Base-by-base conservation (phyloP, 2,329 filamentous ascomycete genomes). In the Fusarium fujikuroi region DNA sequence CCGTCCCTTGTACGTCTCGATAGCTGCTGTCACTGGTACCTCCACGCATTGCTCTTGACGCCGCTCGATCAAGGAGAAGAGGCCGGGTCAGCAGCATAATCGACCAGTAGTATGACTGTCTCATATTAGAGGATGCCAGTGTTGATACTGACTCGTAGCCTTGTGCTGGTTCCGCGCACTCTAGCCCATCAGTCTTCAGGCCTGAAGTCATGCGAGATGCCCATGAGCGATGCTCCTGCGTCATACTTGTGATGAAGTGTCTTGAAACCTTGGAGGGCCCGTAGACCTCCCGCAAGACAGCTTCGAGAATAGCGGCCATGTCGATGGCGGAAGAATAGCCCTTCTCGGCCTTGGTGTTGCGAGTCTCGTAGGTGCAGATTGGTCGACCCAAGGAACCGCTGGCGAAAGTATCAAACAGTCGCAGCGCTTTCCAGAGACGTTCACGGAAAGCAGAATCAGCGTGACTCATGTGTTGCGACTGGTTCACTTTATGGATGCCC, bases 211-310 rank as follows among this genome's bases (percentile, higher is more conserved):
- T 47, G 7, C 54, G 54, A 2, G 16, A 28, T 5, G 54, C 54
- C 54, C 54, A 47, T n/a, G 19, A 37, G 23, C 54, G 40, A 47
- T 58, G 54, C 2, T 58, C 40, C 14, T 58, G 54, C 12, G 54
- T 58, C 54, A 58, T 58, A 15, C 1, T 47, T 8, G 40, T 9
- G 7, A 58, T 58, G 0, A 58, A 58, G 12, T 58, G n/a, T 7
- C 40, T 47, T 5, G 54, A 58, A 2, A 47, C 30, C 19, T 34
- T 37, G 2, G 40, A 46, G 2, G 40, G 19, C 5, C 40, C 40
- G 30, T 58, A 37, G 3, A 58, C 14, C 0, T 5, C 54, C 11
- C 23, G 47, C 19, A 58, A 10, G 4, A 58, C 54, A 3, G 32
- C 2, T 16, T 37, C 30, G 0, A 58, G 7, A 2, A 58, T 58